A percentile compares a stretch with the other conserved stretches of the same genome.
These are phyloP conservation scores for Amauroascus verrucosus DNA, from an alignment of 2,329 filamentous ascomycete genomes.

Conservation along the genomic window DNA sequence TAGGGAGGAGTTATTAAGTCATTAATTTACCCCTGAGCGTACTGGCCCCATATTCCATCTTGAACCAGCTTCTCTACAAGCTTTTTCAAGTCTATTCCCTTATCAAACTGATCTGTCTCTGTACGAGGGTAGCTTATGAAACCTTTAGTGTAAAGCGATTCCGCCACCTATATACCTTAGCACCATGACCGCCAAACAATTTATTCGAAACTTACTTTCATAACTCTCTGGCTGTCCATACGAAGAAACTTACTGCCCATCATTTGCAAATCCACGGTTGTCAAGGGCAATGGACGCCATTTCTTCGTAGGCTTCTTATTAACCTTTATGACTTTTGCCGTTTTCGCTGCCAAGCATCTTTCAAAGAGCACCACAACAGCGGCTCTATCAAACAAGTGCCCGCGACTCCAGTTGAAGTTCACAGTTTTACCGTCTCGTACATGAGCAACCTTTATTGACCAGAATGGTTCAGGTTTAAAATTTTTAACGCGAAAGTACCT, in stretches of 20 bases:
- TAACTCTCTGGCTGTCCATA: constrained; percentile 85
- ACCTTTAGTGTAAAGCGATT: constrained; percentile 80
- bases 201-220: constrained; percentile 49
- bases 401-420: constrained; percentile 72
- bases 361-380: constrained; percentile 74
- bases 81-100: constrained; percentile 69
- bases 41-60: constrained; percentile 66
- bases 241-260: constrained; percentile 78
- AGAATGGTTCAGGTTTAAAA: constrained; percentile 86
- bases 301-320: constrained; percentile 86
- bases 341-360: constrained; percentile 64
- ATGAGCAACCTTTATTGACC: constrained; percentile 80
- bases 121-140: constrained; percentile 97
- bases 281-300: constrained; percentile 86
- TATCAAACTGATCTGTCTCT: constrained; percentile 91
- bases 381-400: constrained; percentile 78
- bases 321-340: constrained; percentile 71
- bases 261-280: constrained; percentile 93
- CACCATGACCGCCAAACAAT: too few species aligned
- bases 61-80: constrained; percentile 76
- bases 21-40: constrained; percentile 53
- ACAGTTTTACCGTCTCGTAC: constrained; percentile 67
- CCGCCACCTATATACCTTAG: constrained; percentile 46
- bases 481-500: constrained; percentile 89
- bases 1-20: not conserved